phyloP scores from a whole-genome alignment of 495 filamentous ascomycete species.

The Hypoxylon fuscum region DNA sequence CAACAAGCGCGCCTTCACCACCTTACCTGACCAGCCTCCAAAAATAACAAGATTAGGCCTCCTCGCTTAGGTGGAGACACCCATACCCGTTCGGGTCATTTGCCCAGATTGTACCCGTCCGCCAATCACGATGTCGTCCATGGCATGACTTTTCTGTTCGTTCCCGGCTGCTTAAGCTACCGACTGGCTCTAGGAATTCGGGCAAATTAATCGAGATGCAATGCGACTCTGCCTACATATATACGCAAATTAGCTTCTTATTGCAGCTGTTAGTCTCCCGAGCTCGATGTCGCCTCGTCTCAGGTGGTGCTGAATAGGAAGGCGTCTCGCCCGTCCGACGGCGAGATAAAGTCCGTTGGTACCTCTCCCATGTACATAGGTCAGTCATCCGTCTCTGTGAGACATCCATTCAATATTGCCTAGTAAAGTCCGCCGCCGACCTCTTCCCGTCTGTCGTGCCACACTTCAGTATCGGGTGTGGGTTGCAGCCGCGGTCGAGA shows the following conservation, averaged over 20 bases:
- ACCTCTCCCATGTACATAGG: too few species aligned
- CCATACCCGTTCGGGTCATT: constrained; percentile 29
- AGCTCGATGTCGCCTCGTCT: constrained; percentile 30
- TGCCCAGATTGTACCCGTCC: constrained; percentile 20
- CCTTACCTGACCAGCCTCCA: constrained; percentile 1
- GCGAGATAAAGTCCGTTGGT: too few species aligned
- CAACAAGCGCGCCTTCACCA: constrained; percentile 33
- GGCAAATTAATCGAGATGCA: constrained; percentile 31
- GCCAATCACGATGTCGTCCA: constrained; percentile 25
- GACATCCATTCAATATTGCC: constrained; percentile 5
- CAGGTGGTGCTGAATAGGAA: constrained; percentile 37
- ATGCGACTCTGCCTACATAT: constrained; percentile 7
- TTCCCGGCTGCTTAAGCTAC: constrained; percentile 6
- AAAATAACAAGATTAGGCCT: constrained; percentile 30
- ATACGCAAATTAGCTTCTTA: constrained; percentile 19
- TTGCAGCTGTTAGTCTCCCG: neutral
- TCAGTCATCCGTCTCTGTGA: too few species aligned
- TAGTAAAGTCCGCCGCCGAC: neutral
- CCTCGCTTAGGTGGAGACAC: constrained; percentile 18
- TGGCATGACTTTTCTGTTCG: neutral
- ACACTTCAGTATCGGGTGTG: constrained; percentile 34
- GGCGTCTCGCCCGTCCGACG: constrained; percentile 37
- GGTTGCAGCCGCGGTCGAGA: constrained; percentile 32
- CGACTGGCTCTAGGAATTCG: constrained; percentile 14
- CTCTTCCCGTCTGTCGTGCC: constrained; percentile 29